phyloP scores from a whole-genome alignment of 306 rosid genomes.

The Gillenia trifoliata region DNA sequence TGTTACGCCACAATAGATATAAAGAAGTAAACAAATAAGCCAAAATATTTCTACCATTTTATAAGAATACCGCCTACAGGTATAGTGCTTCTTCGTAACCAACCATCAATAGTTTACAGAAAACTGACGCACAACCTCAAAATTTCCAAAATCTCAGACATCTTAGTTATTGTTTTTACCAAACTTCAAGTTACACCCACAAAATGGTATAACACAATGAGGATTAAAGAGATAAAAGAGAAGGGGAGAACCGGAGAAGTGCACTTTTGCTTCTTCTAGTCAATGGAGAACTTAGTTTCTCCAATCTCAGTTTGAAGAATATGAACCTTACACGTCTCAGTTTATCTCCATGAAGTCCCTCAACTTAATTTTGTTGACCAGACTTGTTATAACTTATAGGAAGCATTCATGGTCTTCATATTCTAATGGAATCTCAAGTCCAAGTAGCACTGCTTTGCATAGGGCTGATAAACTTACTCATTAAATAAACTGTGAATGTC shows the following conservation, averaged over 20 bases:
- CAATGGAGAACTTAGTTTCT: background rate
- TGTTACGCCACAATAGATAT: background rate
- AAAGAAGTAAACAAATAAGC: background rate
- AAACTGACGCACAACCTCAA: background rate
- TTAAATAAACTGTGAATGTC: constrained; percentile 68
- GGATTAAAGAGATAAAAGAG: background rate
- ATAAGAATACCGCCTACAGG: background rate
- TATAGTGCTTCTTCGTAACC: background rate
- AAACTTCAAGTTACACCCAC: background rate
- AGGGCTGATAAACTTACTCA: constrained; percentile 35
- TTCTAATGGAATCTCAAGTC: background rate
- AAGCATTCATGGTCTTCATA: background rate
- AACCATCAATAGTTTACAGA: background rate
- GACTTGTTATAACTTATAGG: no score
- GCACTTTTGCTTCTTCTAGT: background rate
- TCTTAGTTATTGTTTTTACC: background rate
- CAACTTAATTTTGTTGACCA: background rate
- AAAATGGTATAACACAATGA: background rate
- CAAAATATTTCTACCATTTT: background rate
- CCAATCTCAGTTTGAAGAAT: background rate
- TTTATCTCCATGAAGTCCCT: background rate
- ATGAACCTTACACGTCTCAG: background rate
- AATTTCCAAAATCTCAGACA: background rate
- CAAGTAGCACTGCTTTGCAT: background rate
- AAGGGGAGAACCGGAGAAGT: background rate